Base-by-base conservation (phyloP, 2,329 filamentous ascomycete species). In the Rhynchosporium graminicola region DNA sequence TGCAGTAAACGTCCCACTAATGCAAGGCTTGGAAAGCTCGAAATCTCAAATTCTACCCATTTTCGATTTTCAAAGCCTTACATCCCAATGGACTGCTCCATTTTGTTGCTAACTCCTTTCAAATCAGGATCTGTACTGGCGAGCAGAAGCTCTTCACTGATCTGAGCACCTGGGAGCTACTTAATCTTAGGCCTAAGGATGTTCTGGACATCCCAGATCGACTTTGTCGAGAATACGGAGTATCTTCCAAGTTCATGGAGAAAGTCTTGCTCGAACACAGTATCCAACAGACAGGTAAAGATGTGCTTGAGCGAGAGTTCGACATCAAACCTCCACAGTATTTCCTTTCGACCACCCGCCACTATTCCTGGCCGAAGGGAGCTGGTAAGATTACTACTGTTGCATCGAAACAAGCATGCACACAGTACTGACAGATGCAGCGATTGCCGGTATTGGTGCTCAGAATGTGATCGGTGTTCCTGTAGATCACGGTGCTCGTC, bases 1-100 rank as follows among this genome's bases (percentile, higher is more conserved):
- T 9, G 10, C 2, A 33, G 15, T 8, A 36, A 8, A 33, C 26
- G 28, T 15, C 3, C 20, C 5, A 51, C 48, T 51, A 9, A 51
- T 36, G 3, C 3, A n/a, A 13, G 5, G 4, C 3, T 9, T 36
- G 13, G 29, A 2, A 33, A 59, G 57, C 57, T 51, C 57, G 46
- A 13, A 59, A 59, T 43, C 57, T 59, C 46, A 59, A 59, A 33
- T 59, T 59, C 46, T 59, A 59, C 38, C 57, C 57, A 5, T 43
- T 59, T 29, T 59, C 57, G 10, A 52, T 59, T 3, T 50, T 51
- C 36, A 59, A 59, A 31, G 57, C 57, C 12, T 10, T 59, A 26
- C 33, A 59, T 12, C 45, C 31, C 8, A 20, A 43, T 9, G 47
- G 57, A 7, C 38, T 42, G 3, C 57, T 59, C 8, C 12, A 50